phyloP scores from a whole-genome alignment of 2,329 filamentous ascomycete species.

The Ascomycota sp. region DNA sequence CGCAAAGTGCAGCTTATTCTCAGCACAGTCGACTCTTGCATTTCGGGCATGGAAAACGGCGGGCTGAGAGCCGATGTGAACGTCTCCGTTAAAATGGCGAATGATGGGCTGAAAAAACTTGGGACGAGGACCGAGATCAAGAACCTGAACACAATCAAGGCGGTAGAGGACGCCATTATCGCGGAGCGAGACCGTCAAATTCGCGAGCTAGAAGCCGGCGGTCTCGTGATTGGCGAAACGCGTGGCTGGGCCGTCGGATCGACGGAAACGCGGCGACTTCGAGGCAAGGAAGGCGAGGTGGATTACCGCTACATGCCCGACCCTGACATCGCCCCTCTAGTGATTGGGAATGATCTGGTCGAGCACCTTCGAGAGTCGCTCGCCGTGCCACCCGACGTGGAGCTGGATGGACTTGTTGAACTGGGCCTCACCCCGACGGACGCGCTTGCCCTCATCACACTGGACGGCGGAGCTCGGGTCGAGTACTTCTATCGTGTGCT shows the following conservation, averaged over 20 bases:
- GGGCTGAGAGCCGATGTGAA: slow-evolving; percentile 87
- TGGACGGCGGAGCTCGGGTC: slow-evolving; percentile 58
- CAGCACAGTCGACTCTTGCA: slow-evolving; percentile 60
- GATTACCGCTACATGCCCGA: slow-evolving; percentile 98
- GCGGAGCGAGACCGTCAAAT: slow-evolving; percentile 85
- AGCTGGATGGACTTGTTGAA: slow-evolving; percentile 37
- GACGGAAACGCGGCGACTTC: slow-evolving; percentile 56
- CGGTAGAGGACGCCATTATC: slow-evolving; percentile 81
- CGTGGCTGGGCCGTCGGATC: slow-evolving; percentile 77
- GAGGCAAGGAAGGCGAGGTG: slow-evolving; percentile 88
- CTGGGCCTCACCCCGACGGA: slow-evolving; percentile 62
- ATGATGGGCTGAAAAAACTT: slow-evolving; percentile 23
- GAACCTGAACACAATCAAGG: slow-evolving; percentile 84
- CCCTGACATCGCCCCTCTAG: slow-evolving; percentile 61
- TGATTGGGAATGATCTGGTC: slow-evolving; percentile 51
- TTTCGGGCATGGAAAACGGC: slow-evolving; percentile 79
- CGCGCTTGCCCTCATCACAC: slow-evolving; percentile 51
- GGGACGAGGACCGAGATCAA: slow-evolving; percentile 93
- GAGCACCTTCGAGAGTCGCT: slow-evolving; percentile 37
- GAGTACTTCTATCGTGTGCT: slow-evolving; percentile 61
- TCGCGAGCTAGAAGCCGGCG: slow-evolving; percentile 49
- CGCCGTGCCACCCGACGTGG: slow-evolving; percentile 48
- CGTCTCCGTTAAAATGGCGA: slow-evolving; percentile 52
- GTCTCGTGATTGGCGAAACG: slow-evolving; percentile 61
- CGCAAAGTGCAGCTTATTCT: slow-evolving; percentile 70